Conservation (phyloP, 2,329 filamentous ascomycete genomes). For the Dactylellina drechsleri region DNA sequence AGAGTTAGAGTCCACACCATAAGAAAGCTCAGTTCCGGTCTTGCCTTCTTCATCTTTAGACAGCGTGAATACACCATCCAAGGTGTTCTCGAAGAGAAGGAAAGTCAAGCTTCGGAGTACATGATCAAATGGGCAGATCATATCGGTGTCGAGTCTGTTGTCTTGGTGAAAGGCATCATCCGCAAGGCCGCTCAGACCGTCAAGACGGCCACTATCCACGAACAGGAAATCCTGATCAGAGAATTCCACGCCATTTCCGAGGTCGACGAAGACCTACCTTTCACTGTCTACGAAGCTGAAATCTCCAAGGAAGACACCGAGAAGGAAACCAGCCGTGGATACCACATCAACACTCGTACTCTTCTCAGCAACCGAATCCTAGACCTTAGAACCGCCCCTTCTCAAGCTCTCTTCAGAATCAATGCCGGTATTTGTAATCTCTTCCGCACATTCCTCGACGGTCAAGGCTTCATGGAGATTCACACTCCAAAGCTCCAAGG, state of each 20-base stretch:
- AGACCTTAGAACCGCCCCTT: slow-evolving; percentile 84
- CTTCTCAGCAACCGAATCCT: slow-evolving; percentile 82
- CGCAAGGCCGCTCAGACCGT: slow-evolving; percentile 79
- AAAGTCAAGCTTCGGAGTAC: slow-evolving; percentile 71
- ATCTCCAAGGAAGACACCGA: slow-evolving; percentile 47
- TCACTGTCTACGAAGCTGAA: slow-evolving; percentile 74
- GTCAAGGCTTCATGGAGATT: slow-evolving; percentile 86
- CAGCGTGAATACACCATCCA: slow-evolving; percentile 86
- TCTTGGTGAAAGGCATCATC: slow-evolving; percentile 78
- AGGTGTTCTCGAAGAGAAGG: slow-evolving; percentile 73
- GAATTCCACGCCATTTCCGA: slow-evolving; percentile 72
- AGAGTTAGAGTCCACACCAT: slow-evolving; percentile 80
- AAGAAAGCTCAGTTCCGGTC: slow-evolving; percentile 80
- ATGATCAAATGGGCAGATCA: slow-evolving; percentile 91
- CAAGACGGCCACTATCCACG: slow-evolving; percentile 77
- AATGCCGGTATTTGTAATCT: slow-evolving; percentile 81
- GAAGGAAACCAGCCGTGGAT: slow-evolving; percentile 65
- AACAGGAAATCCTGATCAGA: slow-evolving; percentile 78
- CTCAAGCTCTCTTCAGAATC: slow-evolving; percentile 87
- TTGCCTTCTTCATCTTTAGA: slow-evolving; percentile 86
- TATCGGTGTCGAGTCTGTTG: slow-evolving; percentile 79
- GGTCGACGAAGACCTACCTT: slow-evolving; percentile 72
- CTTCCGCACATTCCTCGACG: slow-evolving; percentile 80
- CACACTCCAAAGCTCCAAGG: slow-evolving; percentile 93
- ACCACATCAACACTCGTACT: slow-evolving; percentile 68